Percentiles rank a stretch among this genome's conserved stretches.
These are phyloP conservation scores for Wickerhamiella galacta DNA, from an alignment of 805 yeast species.

Conservation along the genomic window DNA sequence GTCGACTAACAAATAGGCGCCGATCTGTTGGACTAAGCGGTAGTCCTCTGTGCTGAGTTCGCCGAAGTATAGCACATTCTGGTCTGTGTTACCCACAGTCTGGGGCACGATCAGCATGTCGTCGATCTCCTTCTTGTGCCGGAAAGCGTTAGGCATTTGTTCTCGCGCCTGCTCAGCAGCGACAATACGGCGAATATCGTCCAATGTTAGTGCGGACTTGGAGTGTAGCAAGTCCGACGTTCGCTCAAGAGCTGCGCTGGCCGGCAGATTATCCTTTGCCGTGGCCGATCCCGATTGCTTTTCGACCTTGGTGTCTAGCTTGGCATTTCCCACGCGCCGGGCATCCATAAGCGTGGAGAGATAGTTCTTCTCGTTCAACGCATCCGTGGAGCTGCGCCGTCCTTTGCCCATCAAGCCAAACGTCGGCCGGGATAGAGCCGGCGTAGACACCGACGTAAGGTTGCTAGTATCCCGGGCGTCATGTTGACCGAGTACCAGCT, in stretches of 20 bases:
- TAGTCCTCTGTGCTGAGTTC: conserved; percentile 38
- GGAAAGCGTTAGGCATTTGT: conserved; percentile 80
- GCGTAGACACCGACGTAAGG: conserved; percentile 4
- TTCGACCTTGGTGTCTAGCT: not conserved
- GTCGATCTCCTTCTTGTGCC: conserved; percentile 34
- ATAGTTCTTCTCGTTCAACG: conserved; percentile 4
- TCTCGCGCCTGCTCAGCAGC: conserved; percentile 95
- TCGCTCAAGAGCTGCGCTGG: conserved; percentile 29
- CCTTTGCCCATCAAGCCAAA: conserved; percentile 1
- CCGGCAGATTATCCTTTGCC: not conserved
- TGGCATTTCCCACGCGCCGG: not conserved
- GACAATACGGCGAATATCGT: conserved; percentile 92
- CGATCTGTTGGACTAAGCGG: conserved; percentile 38
- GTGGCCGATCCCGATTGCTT: not conserved
- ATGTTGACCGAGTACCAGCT: conserved; percentile 25
- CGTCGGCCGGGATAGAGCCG: conserved; percentile 4
- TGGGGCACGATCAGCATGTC: conserved; percentile 3
- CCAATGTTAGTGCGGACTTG: conserved; percentile 76
- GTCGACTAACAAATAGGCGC: conserved; percentile 31
- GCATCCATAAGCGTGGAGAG: conserved; percentile 5
- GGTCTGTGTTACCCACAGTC: not conserved
- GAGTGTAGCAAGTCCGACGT: conserved; percentile 57
- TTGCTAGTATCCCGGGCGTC: conserved; percentile 12
- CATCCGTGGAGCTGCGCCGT: conserved; percentile 2
- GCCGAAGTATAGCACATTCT: conserved; percentile 14